Percentiles rank a stretch among this genome's conserved stretches.
These are phyloP conservation scores for Solanum dulcamara DNA, from an alignment of 257 asterid species.

Conservation along the genomic window DNA sequence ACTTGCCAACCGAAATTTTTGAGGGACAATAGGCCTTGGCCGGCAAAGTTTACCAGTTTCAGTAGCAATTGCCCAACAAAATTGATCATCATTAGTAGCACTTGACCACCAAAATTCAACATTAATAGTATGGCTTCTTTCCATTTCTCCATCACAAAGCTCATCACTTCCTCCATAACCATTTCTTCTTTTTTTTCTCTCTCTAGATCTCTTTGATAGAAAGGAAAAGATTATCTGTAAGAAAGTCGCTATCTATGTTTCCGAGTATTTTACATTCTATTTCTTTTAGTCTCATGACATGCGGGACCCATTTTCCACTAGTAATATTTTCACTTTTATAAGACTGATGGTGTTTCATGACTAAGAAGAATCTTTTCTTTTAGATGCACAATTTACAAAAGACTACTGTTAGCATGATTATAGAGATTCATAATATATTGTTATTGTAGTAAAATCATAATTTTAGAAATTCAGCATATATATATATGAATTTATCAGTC, in stretches of 20 bases:
- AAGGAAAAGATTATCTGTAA: background rate
- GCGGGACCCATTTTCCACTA: background rate
- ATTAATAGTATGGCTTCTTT: slow-evolving; percentile 1
- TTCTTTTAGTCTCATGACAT: background rate
- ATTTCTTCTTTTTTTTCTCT: background rate
- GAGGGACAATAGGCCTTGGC: accelerated
- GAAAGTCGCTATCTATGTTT: background rate
- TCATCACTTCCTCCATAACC: slow-evolving; percentile 2
- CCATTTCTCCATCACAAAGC: slow-evolving; percentile 9
- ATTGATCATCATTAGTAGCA: background rate
- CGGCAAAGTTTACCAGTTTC: background rate
- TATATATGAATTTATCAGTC: too few species aligned
- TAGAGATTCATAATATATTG: too few species aligned
- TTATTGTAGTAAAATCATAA: too few species aligned
- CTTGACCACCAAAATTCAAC: slow-evolving; percentile 1
- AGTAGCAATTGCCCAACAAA: background rate
- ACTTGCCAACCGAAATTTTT: background rate
- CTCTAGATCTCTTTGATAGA: background rate
- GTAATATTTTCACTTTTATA: background rate
- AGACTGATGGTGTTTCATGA: too few species aligned
- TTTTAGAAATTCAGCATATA: too few species aligned
- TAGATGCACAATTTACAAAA: too few species aligned
- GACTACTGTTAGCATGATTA: too few species aligned
- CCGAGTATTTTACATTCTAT: background rate
- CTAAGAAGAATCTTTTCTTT: too few species aligned